Percentiles rank a stretch among this genome's conserved stretches.
phyloP scores from a whole-genome alignment of 2,329 filamentous ascomycete genomes.

The Colletotrichum endophyticum region DNA sequence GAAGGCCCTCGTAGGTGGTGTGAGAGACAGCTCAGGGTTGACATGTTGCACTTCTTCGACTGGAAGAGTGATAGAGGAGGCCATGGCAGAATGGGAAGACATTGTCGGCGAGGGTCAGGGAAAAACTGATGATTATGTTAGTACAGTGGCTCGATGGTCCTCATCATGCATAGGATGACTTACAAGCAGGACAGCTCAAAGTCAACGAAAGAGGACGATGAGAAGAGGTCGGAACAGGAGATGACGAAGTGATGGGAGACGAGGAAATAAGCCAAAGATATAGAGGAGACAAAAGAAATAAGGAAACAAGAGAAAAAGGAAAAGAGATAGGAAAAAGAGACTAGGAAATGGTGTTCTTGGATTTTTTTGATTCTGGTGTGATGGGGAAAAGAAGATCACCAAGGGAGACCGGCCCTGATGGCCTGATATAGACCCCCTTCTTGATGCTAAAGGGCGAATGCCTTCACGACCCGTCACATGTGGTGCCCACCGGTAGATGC shows the following conservation, averaged over 20 bases:
- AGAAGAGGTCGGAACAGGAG: not conserved
- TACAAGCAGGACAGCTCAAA: not conserved
- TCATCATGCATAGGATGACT: not conserved
- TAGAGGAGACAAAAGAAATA: not conserved
- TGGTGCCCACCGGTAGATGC: not conserved
- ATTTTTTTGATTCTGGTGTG: not conserved
- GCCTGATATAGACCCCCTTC: slow-evolving; percentile 3
- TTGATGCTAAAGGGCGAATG: not conserved
- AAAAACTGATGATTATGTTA: not conserved
- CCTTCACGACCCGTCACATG: not conserved
- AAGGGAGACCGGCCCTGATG: not conserved
- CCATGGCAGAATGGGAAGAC: not conserved
- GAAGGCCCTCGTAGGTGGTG: not conserved
- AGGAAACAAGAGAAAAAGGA: not conserved
- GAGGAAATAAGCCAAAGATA: not conserved
- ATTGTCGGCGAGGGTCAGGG: not conserved
- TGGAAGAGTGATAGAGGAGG: slow-evolving; percentile 4
- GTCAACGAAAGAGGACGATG: not conserved
- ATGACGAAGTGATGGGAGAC: not conserved
- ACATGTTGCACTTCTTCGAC: not conserved
- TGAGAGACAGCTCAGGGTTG: not conserved
- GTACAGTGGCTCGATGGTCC: not conserved
- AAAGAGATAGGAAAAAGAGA: not conserved
- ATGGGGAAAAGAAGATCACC: not conserved
- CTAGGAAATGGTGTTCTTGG: not conserved